Evolutionary conservation across 176 grass and related monocot genomes (phyloP).

Genomic region (Lolium rigidum): DNA sequence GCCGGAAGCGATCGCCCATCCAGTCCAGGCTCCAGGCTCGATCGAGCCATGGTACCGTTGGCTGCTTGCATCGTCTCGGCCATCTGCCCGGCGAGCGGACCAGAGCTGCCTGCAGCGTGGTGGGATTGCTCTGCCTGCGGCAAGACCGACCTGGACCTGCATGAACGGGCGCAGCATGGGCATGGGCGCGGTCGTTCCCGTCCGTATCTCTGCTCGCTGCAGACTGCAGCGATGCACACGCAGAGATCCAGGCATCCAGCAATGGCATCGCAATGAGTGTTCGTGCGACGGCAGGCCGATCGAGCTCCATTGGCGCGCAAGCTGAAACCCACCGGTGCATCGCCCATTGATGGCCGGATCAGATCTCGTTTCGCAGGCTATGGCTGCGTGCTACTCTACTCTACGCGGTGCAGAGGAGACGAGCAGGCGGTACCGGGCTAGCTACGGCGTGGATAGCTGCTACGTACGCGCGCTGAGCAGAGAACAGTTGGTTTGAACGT

Average conservation of each 20-base stretch:
- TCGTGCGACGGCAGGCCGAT: background rate
- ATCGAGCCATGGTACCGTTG: conserved; percentile 5
- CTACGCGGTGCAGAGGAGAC: too few species aligned
- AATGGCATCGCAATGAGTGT: background rate
- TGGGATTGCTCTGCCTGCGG: too few species aligned
- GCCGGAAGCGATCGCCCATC: background rate
- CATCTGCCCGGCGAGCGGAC: background rate
- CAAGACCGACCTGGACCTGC: too few species aligned
- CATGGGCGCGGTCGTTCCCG: too few species aligned
- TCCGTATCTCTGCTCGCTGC: too few species aligned
- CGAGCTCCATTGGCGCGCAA: background rate
- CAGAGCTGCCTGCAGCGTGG: background rate
- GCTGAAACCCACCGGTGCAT: background rate
- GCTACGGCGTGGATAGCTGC: too few species aligned
- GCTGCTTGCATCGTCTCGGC: background rate
- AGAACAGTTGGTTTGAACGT: background rate
- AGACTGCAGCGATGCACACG: background rate
- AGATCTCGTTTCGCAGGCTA: too few species aligned
- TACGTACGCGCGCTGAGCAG: too few species aligned
- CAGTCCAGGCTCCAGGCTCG: background rate
- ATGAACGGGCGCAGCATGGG: too few species aligned
- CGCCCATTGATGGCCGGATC: conserved; percentile 4
- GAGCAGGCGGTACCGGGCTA: too few species aligned
- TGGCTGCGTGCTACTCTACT: too few species aligned
- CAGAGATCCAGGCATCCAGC: background rate